Evolutionary conservation across 768 basidiomycete genomes (phyloP), one percentile per base, ranked within the genome.

Genomic region (Macrolepiota fuliginosa): DNA sequence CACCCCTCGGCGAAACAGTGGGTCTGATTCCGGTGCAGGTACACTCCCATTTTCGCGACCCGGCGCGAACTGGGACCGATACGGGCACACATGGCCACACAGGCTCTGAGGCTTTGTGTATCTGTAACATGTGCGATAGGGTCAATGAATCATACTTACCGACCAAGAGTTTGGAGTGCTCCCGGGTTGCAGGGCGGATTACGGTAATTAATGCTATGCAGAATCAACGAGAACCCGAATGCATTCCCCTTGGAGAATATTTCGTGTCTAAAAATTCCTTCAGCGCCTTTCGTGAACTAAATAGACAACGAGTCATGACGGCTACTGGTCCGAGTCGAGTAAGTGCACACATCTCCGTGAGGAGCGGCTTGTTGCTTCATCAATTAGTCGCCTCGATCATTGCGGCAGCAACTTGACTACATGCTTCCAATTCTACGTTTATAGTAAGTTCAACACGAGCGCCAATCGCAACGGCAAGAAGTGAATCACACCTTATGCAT

Each of bases 401-500:
- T 53, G 68, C 11, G 77, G 72, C 39, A 83, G 66, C n/a, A 73
- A 70, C 62, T 76, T 78, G 24, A 82, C 72, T 22, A 81, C 68
- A 27, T 75, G 72, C 64, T 83, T 83, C 84, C 84, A 86, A 56
- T 82, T 72, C 83, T 86, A 47, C n/a, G 32, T 15, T 19, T 32
- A 3, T 7, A 32, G 7, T 32, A 7, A 9, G n/a, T 52, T 64
- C 37, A 57, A 0, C n/a, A 63, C 49, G 2, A 50, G 10, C 40
- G 45, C 17, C n/a, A 22, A 25, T 51, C 22, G 22, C 5, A 24
- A 52, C 19, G 40, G 24, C 29, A 17, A 29, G 42, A 9, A 40
- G 49, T 17, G 49, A 27, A 2, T 71, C 79, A 62, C 63, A 91
- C 91, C 76, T 86, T 84, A 66, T 94, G 92, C 52, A 83, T 77